phyloP scores from a whole-genome alignment of 2,329 filamentous ascomycete species.

The Fusarium tricinctum region DNA sequence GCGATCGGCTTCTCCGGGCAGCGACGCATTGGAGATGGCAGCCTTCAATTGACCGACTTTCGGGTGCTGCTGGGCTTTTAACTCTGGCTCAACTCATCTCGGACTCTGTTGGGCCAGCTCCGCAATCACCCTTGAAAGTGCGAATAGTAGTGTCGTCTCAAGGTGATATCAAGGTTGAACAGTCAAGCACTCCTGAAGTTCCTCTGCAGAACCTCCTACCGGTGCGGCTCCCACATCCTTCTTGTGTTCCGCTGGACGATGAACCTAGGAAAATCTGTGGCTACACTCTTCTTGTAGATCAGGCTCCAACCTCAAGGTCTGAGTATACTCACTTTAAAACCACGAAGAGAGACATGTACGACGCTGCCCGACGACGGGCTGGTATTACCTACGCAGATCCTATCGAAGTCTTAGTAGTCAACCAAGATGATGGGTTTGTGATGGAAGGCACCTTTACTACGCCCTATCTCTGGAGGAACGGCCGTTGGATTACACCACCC shows the following conservation, averaged over 20 bases:
- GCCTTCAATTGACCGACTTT: conserved; percentile 59
- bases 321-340: conserved; percentile 91
- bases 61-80: conserved; percentile 62
- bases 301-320: conserved; percentile 58
- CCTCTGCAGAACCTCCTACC: conserved; percentile 71
- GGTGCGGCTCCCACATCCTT: conserved; percentile 63
- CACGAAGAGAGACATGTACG: conserved; percentile 79
- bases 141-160: conserved; percentile 67
- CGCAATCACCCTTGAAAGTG: conserved; percentile 62
- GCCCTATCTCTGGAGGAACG: conserved; percentile 81
- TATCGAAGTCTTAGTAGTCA: conserved; percentile 83
- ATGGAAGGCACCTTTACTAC: conserved; percentile 91
- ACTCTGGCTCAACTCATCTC: conserved; percentile 54
- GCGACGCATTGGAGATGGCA: conserved; percentile 70
- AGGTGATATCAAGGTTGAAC: conserved; percentile 62
- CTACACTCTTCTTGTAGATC: conserved; percentile 63
- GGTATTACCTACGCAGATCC: conserved; percentile 65
- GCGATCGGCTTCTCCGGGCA: conserved; percentile 79
- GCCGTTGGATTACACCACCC: conserved; percentile 84
- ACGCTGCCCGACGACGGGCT: conserved; percentile 74
- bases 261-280: conserved; percentile 49
- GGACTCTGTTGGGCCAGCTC: conserved; percentile 54
- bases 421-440: conserved; percentile 69
- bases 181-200: conserved; percentile 55
- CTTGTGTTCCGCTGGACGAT: conserved; percentile 32